Evolutionary conservation across 1,284 basidiomycete genomes (phyloP), one percentile per base, ranked within the genome.

Genomic region (Moesziomyces sp.): DNA sequence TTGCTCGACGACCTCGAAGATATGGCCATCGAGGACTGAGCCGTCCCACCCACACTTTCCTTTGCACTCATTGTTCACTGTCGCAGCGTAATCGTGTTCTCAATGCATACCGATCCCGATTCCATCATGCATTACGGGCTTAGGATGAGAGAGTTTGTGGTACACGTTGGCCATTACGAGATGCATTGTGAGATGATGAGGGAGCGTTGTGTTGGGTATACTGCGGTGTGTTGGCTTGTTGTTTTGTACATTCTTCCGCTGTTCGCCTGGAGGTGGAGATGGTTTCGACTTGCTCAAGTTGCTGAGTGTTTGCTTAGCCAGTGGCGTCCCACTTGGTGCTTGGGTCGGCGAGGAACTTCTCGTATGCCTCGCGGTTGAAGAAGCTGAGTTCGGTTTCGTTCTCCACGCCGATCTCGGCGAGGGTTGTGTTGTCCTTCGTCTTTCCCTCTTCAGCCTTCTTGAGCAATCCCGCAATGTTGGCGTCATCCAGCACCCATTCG

Each of bases 1-100:
- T 85, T 99, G 70, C 85, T 98, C 77, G 94, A 97, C 73, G 91
- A 93, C 83, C 93, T 98, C 82, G 94, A 97, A 79, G 86, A 76
- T 35, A 80, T 79, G 77, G 71, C 74, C 23, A 75, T 79, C 34
- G 76, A 77, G 42, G 66, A 75, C 43, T 75, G 35, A 50, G n/a
- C 5, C 11, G 8, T 4, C 19, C 3, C 24, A 5, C 8, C 21
- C 6, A 14, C 30, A 34, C 30, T 34, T 34, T 16, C 11, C 26
- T 28, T 48, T 21, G n/a, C 3, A 10, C 46, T 26, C 28, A 6
- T 30, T 7, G 23, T 38, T 35, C 52, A 46, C 19, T 23, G 14
- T 38, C 10, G 10, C 7, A 23, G 21, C 53, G 30, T 34, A 34
- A 47, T 10, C 18, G 16, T 18, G 38, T 40, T 6, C 18, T 18